These are phyloP conservation scores for Populus hybrid DNA, from an alignment of 441 rosid genomes.

Conservation along the genomic window DNA sequence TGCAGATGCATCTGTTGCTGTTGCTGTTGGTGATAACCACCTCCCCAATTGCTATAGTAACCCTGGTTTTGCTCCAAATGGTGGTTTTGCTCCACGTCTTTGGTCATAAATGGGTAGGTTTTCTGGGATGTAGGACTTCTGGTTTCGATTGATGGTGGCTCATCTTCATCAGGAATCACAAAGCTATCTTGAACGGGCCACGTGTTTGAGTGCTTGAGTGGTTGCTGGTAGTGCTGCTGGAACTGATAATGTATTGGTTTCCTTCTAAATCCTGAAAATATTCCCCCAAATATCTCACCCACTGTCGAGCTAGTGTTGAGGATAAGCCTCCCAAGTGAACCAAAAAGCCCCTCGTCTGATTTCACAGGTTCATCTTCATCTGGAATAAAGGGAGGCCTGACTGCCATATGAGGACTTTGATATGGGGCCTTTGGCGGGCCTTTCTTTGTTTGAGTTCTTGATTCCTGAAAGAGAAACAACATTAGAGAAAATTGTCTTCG, in stretches of 20 bases:
- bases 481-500: background rate
- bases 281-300: slow-evolving; percentile 51
- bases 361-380: slow-evolving; percentile 61
- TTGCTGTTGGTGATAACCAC: too few relatives aligned
- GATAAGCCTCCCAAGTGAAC: slow-evolving; percentile 66
- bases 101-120: slow-evolving; percentile 40
- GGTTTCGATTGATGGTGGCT: slow-evolving; percentile 72
- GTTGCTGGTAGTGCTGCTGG: slow-evolving; percentile 57
- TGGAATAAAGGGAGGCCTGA: slow-evolving; percentile 70
- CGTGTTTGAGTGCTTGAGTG: slow-evolving; percentile 26
- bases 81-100: too few relatives aligned
- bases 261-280: slow-evolving; percentile 48
- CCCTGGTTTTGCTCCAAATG: too few relatives aligned
- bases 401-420: slow-evolving; percentile 58
- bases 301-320: slow-evolving; percentile 64
- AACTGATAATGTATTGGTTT: slow-evolving; percentile 43
- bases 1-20: too few relatives aligned
- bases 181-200: slow-evolving; percentile 92
- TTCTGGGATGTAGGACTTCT: slow-evolving; percentile 47
- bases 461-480: slow-evolving; percentile 32
- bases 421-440: slow-evolving; percentile 52
- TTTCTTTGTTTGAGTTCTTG: slow-evolving; percentile 39
- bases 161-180: slow-evolving; percentile 70
- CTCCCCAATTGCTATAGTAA: too few relatives aligned
- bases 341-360: slow-evolving; percentile 61